Evolutionary conservation across 73 alveolate genomes (phyloP).

Genomic region (Paramecium pentaurelia): DNA sequence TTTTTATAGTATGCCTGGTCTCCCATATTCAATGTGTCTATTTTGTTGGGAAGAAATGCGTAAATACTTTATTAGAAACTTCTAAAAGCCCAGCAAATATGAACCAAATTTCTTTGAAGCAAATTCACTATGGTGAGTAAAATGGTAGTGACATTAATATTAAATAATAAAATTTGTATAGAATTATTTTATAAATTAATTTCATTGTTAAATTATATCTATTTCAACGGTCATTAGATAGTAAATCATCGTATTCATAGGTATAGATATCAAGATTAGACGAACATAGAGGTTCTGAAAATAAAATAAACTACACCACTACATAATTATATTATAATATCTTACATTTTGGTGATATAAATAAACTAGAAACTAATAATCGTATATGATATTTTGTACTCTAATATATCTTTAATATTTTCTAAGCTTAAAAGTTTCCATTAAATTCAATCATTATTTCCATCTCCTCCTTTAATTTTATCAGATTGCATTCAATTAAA

Average conservation of each 20-base stretch:
- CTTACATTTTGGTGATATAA: neutral
- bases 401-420: neutral
- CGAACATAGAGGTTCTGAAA: neutral
- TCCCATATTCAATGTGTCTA: constrained; percentile 51
- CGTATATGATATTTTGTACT: neutral
- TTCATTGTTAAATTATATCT: neutral
- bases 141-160: neutral
- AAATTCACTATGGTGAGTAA: constrained; percentile 29
- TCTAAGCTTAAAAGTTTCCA: neutral
- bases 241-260: neutral
- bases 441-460: neutral
- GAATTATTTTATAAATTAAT: neutral
- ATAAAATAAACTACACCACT: neutral
- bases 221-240: neutral
- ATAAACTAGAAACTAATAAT: neutral
- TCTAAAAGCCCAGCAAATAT: neutral
- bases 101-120: constrained; percentile 30
- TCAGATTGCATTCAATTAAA: neutral
- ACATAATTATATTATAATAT: neutral
- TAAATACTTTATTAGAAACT: constrained; percentile 42
- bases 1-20: constrained; percentile 42
- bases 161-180: neutral
- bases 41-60: constrained; percentile 58
- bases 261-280: neutral
- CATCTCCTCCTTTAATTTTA: neutral